These are phyloP conservation scores for Myotisia sp. DNA, from an alignment of 2,329 filamentous ascomycete genomes.

Conservation along the genomic window DNA sequence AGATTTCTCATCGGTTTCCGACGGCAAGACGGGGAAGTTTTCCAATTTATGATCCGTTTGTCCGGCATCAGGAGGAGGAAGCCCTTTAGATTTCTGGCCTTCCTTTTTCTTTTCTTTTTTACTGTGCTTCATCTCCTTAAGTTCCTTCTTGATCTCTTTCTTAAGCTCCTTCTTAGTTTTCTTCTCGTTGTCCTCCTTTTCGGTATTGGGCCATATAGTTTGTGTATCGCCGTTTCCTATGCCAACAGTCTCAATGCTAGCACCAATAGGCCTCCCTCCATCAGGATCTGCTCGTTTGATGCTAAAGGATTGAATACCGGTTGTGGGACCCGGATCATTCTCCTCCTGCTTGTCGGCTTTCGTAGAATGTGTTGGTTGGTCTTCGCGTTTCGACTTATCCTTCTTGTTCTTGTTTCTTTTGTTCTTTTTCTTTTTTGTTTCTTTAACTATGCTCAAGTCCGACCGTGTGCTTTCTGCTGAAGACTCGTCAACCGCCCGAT, in stretches of 20 bases:
- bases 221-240: too few relatives aligned
- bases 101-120: constrained; percentile 5
- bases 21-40: too few relatives aligned
- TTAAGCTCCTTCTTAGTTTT: constrained; percentile 6
- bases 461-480: too few relatives aligned
- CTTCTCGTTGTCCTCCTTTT: not conserved
- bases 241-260: constrained; percentile 3
- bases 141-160: constrained; percentile 3
- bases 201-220: not conserved
- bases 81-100: not conserved
- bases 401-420: constrained; percentile 1
- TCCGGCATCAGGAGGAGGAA: too few relatives aligned
- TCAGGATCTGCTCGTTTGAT: constrained; percentile 2
- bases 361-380: not conserved
- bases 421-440: not conserved
- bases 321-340: too few relatives aligned
- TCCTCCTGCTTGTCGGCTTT: too few relatives aligned
- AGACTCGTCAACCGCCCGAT: too few relatives aligned
- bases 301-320: constrained; percentile 6
- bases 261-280: not conserved
- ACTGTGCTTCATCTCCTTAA: not conserved
- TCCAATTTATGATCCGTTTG: too few relatives aligned
- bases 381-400: not conserved
- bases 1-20: too few relatives aligned
- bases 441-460: too few relatives aligned